Evolutionary conservation across 352 stramenopile species (phyloP).

Genomic region (Phytophthora foliorum): DNA sequence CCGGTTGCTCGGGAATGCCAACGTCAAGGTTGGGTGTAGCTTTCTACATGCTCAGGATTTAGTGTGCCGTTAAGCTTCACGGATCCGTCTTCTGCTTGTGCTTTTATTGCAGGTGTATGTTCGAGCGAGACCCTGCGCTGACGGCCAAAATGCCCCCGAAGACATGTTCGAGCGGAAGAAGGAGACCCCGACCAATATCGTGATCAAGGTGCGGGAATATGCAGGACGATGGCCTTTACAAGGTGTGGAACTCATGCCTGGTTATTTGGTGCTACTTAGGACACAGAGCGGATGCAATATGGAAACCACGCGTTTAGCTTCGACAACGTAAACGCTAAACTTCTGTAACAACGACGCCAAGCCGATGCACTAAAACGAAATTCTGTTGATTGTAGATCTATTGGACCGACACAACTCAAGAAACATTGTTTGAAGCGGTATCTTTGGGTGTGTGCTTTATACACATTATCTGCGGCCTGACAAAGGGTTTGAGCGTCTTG

Average conservation of each 20-base stretch:
- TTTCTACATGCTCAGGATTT: background rate
- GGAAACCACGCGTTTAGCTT: conserved; percentile 90
- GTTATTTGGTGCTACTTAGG: conserved; percentile 38
- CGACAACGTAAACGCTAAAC: conserved; percentile 60
- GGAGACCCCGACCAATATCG: conserved; percentile 82
- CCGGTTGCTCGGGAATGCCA: conserved; percentile 75
- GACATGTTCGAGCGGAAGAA: conserved; percentile 89
- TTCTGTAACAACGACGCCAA: background rate
- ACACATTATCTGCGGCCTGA: background rate
- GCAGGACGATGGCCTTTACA: background rate
- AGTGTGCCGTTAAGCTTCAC: background rate
- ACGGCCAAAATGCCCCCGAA: conserved; percentile 70
- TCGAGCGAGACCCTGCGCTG: conserved; percentile 79
- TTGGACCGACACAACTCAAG: conserved; percentile 84
- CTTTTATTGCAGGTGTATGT: conserved; percentile 67
- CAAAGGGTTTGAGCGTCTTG: background rate
- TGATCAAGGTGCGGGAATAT: conserved; percentile 67
- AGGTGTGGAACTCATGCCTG: background rate
- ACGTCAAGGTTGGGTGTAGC: conserved; percentile 66
- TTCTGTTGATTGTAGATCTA: conserved; percentile 59
- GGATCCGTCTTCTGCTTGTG: background rate
- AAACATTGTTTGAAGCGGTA: conserved; percentile 78
- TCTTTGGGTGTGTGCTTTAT: background rate
- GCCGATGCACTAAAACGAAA: background rate
- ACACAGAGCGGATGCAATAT: conserved; percentile 88